phyloP scores from a whole-genome alignment of 2,329 filamentous ascomycete genomes.

The Akanthomyces lecanii region DNA sequence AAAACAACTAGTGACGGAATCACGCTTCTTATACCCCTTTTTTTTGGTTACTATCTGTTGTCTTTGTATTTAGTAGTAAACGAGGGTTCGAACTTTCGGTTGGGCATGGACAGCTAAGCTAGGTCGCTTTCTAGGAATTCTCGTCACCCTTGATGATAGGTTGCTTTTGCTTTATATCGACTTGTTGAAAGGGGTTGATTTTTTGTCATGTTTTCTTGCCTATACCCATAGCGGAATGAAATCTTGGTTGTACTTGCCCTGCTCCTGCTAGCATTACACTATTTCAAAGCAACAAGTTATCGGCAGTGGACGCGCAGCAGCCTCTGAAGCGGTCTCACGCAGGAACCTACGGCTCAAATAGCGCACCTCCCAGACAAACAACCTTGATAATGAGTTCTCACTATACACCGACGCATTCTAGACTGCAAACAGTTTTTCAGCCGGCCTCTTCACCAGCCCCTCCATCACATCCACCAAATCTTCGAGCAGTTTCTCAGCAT shows the following conservation, averaged over 20 bases:
- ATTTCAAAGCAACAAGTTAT: background rate
- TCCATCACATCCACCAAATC: conserved; percentile 43
- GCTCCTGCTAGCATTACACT: background rate
- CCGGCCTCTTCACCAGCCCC: conserved; percentile 35
- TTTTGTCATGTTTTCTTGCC: background rate
- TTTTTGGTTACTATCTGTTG: background rate
- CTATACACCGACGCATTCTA: background rate
- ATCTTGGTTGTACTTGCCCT: background rate
- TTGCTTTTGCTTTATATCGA: background rate
- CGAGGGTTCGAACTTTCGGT: background rate
- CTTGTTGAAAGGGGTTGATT: background rate
- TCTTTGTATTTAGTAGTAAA: background rate
- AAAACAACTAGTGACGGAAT: background rate
- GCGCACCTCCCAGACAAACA: background rate
- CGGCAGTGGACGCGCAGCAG: background rate
- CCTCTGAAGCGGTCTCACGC: background rate
- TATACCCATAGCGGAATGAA: conserved; percentile 16
- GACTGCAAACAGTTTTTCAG: conserved; percentile 21
- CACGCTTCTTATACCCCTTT: conserved; percentile 3
- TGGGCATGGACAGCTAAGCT: background rate
- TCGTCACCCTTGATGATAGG: background rate
- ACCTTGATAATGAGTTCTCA: background rate
- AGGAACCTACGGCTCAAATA: background rate
- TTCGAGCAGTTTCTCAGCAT: conserved; percentile 48
- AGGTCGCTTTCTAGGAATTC: background rate